Conservation (phyloP, 1,139 yeast genomes). For the Lodderomyces elongisporus region DNA sequence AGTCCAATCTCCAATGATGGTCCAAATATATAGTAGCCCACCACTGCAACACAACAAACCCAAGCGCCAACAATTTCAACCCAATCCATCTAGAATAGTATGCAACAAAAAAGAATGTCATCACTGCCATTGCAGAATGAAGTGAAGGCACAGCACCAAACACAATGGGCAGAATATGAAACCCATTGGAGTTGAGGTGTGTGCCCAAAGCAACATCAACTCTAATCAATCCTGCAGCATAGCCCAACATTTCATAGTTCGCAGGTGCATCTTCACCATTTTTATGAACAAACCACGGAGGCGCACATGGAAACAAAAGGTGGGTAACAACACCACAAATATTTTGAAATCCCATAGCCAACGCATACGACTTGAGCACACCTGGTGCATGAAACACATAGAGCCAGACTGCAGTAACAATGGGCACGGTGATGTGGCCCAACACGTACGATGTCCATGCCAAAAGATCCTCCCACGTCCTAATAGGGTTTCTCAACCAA, state of each 20-base stretch:
- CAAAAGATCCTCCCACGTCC: constrained; percentile 40
- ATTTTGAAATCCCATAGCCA: constrained; percentile 56
- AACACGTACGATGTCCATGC: constrained; percentile 62
- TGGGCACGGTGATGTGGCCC: constrained; percentile 55
- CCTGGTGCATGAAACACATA: constrained; percentile 68
- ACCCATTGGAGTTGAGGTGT: constrained; percentile 56
- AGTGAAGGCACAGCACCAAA: constrained; percentile 68
- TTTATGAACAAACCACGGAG: constrained; percentile 66
- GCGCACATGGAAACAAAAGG: constrained; percentile 58
- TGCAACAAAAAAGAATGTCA: constrained; percentile 44
- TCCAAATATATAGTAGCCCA: constrained; percentile 73
- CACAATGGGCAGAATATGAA: constrained; percentile 63
- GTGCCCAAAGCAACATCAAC: constrained; percentile 63
- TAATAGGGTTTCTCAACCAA: constrained; percentile 22
- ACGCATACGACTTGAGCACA: constrained; percentile 45
- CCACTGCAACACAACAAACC: constrained; percentile 54
- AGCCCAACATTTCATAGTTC: constrained; percentile 58
- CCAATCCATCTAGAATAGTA: constrained; percentile 36
- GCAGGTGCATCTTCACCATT: constrained; percentile 52
- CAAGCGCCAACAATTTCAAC: constrained; percentile 29
- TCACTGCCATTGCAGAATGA: constrained; percentile 61
- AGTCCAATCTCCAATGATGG: constrained; percentile 66
- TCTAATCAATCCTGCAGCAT: constrained; percentile 64
- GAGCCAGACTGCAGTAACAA: constrained; percentile 57
- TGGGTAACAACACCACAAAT: constrained; percentile 58